Evolutionary conservation across 495 filamentous ascomycete genomes (phyloP).

Genomic region (Penicillium nucicola): DNA sequence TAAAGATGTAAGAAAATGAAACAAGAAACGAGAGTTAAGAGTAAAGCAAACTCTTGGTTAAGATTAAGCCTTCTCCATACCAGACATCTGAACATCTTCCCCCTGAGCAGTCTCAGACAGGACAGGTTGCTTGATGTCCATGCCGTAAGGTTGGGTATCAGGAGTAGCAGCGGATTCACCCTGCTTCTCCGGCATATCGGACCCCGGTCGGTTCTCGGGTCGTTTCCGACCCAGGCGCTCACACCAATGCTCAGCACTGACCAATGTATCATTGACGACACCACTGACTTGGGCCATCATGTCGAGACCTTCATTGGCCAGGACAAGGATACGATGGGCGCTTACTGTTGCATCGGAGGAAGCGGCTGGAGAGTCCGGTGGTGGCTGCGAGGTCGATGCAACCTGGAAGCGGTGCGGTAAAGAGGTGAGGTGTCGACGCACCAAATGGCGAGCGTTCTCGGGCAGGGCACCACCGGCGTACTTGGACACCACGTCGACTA

Average conservation of each 20-base stretch:
- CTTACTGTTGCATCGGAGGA: constrained; percentile 44
- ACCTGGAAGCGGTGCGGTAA: constrained; percentile 73
- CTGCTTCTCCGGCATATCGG: constrained; percentile 22
- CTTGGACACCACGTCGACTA: constrained; percentile 74
- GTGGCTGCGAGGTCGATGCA: constrained; percentile 41
- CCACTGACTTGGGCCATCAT: constrained; percentile 83
- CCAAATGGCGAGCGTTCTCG: constrained; percentile 74
- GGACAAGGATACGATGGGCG: constrained; percentile 69
- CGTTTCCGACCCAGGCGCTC: constrained; percentile 63
- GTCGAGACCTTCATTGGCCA: constrained; percentile 84
- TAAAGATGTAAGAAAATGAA: background rate
- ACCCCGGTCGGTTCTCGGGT: constrained; percentile 24
- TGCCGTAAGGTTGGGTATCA: constrained; percentile 16
- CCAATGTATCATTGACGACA: constrained; percentile 78
- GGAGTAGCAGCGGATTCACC: constrained; percentile 14
- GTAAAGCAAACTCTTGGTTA: background rate
- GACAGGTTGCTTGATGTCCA: constrained; percentile 37
- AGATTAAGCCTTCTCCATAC: constrained; percentile 32
- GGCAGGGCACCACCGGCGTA: constrained; percentile 83
- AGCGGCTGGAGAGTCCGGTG: constrained; percentile 34
- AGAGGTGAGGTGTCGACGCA: constrained; percentile 73
- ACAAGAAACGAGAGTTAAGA: constrained; percentile 4
- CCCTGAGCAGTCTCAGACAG: constrained; percentile 19
- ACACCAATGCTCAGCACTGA: constrained; percentile 85
- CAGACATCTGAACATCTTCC: constrained; percentile 40